Percentiles rank a stretch among this genome's conserved stretches.
Conservation (phyloP, 2,329 filamentous ascomycete genomes). For the Penicillium palitans region DNA sequence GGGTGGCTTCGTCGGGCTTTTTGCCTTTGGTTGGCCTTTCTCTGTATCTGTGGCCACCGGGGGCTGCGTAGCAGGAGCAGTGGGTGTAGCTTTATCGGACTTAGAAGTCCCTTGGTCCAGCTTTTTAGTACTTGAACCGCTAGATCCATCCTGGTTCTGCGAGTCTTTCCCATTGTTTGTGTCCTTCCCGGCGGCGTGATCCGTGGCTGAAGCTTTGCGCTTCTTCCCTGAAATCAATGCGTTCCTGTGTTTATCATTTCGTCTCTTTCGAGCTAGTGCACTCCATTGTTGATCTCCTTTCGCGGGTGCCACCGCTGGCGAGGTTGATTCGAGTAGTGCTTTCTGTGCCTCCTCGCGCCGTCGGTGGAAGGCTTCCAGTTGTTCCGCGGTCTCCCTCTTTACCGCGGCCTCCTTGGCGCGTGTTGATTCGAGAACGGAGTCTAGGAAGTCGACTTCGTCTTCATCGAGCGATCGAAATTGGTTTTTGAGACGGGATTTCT, state of each 20-base stretch:
- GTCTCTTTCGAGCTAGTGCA: conserved; percentile 53
- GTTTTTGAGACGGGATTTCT: conserved; percentile 52
- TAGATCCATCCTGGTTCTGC: conserved; percentile 13
- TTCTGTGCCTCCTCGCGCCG: conserved; percentile 62
- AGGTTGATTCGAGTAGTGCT: conserved; percentile 43
- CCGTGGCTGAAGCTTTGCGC: conserved; percentile 41
- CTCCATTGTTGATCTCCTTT: conserved; percentile 53
- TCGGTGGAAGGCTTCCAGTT: conserved; percentile 59
- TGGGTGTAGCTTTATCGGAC: neutral
- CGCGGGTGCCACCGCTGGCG: conserved; percentile 33
- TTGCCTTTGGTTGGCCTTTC: neutral
- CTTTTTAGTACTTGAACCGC: neutral
- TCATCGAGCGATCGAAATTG: conserved; percentile 54
- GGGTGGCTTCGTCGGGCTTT: neutral
- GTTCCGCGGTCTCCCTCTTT: conserved; percentile 59
- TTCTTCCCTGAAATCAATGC: conserved; percentile 43
- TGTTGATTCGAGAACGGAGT: conserved; percentile 59
- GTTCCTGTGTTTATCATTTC: conserved; percentile 50
- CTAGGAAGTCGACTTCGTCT: conserved; percentile 54
- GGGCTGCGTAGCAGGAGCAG: neutral
- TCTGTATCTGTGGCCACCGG: neutral
- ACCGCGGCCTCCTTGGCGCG: conserved; percentile 58
- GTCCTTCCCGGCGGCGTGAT: conserved; percentile 12
- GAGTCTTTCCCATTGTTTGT: conserved; percentile 8
- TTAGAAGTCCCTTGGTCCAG: neutral